These are phyloP conservation scores for Linum usitatissimum DNA, from an alignment of 345 rosid species.

Conservation along the genomic window DNA sequence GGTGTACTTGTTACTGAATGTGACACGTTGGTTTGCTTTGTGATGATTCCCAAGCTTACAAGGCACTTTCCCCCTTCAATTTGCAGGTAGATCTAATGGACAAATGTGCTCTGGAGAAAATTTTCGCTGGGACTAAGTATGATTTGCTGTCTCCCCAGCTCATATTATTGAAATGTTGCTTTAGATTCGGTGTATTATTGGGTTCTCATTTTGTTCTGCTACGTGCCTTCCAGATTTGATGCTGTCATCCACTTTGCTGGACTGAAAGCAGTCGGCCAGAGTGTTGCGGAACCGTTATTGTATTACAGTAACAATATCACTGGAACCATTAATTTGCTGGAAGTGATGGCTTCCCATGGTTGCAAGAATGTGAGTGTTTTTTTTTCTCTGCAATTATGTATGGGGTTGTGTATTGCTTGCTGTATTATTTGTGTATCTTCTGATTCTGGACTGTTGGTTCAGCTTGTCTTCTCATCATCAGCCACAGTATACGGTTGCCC, in stretches of 20 bases:
- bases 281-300: conserved; percentile 71
- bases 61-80: conserved; percentile 2
- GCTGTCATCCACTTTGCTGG: conserved; percentile 99
- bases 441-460: conserved; percentile 11
- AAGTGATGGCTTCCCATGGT: conserved; percentile 76
- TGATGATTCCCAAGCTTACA: conserved; percentile 5
- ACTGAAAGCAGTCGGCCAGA: conserved; percentile 94
- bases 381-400: background rate
- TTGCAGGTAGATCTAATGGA: conserved; percentile 84
- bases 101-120: conserved; percentile 58
- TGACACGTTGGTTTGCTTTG: background rate
- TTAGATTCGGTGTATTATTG: background rate
- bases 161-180: background rate
- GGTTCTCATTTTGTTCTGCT: conserved; percentile 4
- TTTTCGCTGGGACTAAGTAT: conserved; percentile 62
- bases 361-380: conserved; percentile 67
- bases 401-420: background rate
- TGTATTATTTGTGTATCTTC: background rate
- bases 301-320: conserved; percentile 76
- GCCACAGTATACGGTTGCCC: conserved; percentile 99
- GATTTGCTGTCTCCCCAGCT: background rate
- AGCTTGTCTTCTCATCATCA: conserved; percentile 98
- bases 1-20: background rate
- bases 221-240: conserved; percentile 49
- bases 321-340: conserved; percentile 73